Evolutionary conservation across 331 rosid species (phyloP), one percentile per base, ranked within the genome.

Genomic region (Malus hybrid): DNA sequence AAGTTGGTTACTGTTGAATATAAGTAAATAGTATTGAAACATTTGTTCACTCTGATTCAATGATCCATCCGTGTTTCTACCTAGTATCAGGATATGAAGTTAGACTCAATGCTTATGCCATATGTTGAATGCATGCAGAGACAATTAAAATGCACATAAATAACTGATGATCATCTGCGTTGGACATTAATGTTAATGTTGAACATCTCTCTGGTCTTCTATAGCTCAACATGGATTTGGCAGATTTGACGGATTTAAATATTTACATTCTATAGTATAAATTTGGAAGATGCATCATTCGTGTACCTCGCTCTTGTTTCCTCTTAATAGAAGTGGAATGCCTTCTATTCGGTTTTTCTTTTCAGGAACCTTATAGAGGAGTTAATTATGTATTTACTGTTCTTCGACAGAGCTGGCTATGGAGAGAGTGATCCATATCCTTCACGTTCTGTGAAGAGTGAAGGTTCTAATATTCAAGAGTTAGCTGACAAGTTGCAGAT

Each of bases 361-460:
- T 63, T 72, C 81, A 93, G 97, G 92, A 87, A 76, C n/a, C 79
- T 90, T 39, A 48, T 81, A 13, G 87, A 87, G 42, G 95, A 90
- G 48, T 86, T 85, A 1, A 81, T 81, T 69, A 70, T 90, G 74
- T 90, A 88, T 73, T 82, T 90, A 19, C 79, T 93, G 50, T 50
- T 28, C 81, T 93, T 79, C 24, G 97, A 93, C 66, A 79, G 96
- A 84, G 98, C 97, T 24, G 96, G 98, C n/a, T 89, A 93, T 68
- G 92, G 98, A 42, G 98, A 93, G 18, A 93, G 97, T 66, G 97
- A 93, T 74, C 98, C 98, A 4, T 44, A 86, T 79, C 96, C 97
- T n/a, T 82, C 76, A 16, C 96, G 97, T 15, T 81, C 93, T 1
- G 96, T 84, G 57, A 91, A 88, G 85, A 84, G 89, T 26, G 98